Base-by-base conservation (phyloP, 495 filamentous ascomycete species). In the Melanomma pulvis-pyrius region DNA sequence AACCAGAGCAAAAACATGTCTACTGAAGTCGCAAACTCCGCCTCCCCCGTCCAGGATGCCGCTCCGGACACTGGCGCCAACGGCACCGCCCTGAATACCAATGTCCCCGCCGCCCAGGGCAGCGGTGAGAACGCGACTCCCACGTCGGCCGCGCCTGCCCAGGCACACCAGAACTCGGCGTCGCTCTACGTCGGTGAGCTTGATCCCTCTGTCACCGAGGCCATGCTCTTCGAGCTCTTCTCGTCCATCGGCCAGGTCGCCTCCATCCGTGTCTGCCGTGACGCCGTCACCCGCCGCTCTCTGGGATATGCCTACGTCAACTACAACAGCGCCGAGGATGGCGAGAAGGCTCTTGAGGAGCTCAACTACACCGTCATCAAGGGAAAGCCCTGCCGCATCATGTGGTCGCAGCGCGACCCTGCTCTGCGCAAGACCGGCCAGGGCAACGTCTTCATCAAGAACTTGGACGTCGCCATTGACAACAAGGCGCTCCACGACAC, bases 371-470 rank as follows among this genome's bases (percentile, higher is more conserved):
- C 96, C 64, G 82, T 96, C 69, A 98, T 99, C 84, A 98, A 98
- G 87, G 92, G 92, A 73, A 92, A 91, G 77, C 93, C 94, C 34
- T 98, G 96, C 88, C 94, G 94, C 79, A 99, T 99, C 85, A 99
- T 99, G 94, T 99, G 94, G 94, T 98, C 96, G 63, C 94, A 99
- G 85, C 94, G 94, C 80, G 94, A 99, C 80, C 94, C 94, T 69
- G 94, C 93, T 77, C 85, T 98, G 74, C 94, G 94, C 82, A 99
- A 99, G 88, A 99, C 92, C 72, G 94, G 94, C 70, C 93, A 97
- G 80, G 94, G 94, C 76, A 99, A 99, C 76, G 92, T 99, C 72
- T 99, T 99, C 86, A 99, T 99, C 87, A 99, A 99, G 87, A 99
- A 99, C 82, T 82, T 99, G 67, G 94, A 99, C 77, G 87, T 85